Conservation (phyloP, 1,284 basidiomycete genomes). For the Hymenochaete sp. region DNA sequence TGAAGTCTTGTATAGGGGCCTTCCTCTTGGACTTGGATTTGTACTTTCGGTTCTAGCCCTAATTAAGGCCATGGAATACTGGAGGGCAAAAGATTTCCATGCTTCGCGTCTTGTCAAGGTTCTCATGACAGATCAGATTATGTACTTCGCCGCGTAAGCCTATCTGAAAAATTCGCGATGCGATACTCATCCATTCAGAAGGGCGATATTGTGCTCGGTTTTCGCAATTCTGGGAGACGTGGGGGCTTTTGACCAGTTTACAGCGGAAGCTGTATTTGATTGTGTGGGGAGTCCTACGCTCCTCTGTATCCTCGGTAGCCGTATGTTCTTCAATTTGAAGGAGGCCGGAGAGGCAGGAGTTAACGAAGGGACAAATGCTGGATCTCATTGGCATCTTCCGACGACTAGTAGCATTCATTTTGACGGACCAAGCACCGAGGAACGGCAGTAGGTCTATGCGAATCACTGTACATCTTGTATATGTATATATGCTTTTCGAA, state of each 20-base stretch:
- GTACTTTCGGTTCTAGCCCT: constrained; percentile 3
- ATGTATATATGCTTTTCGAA: no score
- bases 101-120: constrained; percentile 4
- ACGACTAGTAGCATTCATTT: no score
- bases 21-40: background rate
- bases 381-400: no score
- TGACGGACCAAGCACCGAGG: no score
- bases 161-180: no score
- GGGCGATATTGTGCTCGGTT: no score
- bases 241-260: background rate
- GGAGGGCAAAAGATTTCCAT: constrained; percentile 2
- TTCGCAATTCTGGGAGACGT: background rate
- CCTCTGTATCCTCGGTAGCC: background rate
- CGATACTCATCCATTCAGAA: no score
- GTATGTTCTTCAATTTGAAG: background rate
- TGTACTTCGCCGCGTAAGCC: constrained; percentile 7
- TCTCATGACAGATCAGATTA: constrained; percentile 5
- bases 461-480: no score
- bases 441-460: no score
- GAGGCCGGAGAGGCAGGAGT: background rate
- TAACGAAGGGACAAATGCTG: background rate
- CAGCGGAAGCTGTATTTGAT: background rate
- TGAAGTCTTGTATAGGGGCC: background rate
- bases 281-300: background rate
- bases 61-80: constrained; percentile 5